A percentile compares a stretch with the other conserved stretches of the same genome.
phyloP scores from a whole-genome alignment of 345 rosid species.

The Camelina laxa region DNA sequence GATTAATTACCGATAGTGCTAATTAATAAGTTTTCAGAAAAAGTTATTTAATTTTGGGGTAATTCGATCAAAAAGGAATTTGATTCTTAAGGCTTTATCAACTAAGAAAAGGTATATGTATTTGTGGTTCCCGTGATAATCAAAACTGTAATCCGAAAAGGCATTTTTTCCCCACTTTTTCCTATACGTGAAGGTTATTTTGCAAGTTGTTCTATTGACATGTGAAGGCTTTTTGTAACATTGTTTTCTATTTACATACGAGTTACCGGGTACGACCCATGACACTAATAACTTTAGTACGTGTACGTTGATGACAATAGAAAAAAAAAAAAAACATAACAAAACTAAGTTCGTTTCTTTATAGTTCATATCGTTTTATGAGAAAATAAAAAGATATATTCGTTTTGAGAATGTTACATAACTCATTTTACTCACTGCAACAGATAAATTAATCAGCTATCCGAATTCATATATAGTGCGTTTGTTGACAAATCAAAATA shows the following conservation, averaged over 20 bases:
- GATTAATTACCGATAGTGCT: not conserved
- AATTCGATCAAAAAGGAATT: conserved; percentile 3
- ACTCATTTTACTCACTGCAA: not conserved
- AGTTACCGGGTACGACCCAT: too few relatives aligned
- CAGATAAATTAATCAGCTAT: not conserved
- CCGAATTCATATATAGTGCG: conserved; percentile 2
- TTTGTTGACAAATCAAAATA: conserved; percentile 26
- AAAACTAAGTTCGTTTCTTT: too few relatives aligned
- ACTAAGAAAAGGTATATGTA: not conserved
- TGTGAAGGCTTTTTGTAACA: too few relatives aligned
- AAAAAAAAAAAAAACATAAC: too few relatives aligned
- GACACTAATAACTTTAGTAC: too few relatives aligned
- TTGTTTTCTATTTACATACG: too few relatives aligned
- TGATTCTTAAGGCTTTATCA: not conserved
- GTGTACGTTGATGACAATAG: too few relatives aligned
- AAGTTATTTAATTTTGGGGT: conserved; percentile 13
- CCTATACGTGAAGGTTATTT: too few relatives aligned
- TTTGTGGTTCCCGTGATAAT: not conserved
- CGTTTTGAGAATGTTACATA: conserved; percentile 16
- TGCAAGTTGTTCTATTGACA: too few relatives aligned
- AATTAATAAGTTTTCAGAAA: not conserved
- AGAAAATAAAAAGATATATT: conserved; percentile 10
- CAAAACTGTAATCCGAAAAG: not conserved
- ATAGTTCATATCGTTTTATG: not conserved
- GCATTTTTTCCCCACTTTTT: too few relatives aligned